A percentile compares a stretch with the other conserved stretches of the same genome.
These are phyloP conservation scores for Penicillium salamii DNA, from an alignment of 495 filamentous ascomycete species.

Conservation along the genomic window DNA sequence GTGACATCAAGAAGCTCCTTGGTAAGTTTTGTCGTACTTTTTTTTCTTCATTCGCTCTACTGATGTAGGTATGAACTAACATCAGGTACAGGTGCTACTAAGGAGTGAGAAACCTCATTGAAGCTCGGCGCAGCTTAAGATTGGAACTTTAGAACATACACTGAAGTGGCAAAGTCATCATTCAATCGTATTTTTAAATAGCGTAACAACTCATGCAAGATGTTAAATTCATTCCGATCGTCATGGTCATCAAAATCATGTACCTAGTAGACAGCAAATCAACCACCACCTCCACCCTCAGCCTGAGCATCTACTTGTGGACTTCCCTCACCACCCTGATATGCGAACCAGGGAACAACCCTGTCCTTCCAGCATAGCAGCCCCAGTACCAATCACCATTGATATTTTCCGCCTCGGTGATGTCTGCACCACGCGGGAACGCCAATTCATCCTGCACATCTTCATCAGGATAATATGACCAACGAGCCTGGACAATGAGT, in stretches of 20 bases:
- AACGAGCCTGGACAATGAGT: constrained; percentile 57
- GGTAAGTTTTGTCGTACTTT: constrained; percentile 26
- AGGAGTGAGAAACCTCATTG: too few species aligned
- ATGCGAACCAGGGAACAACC: constrained; percentile 74
- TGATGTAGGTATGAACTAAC: too few species aligned
- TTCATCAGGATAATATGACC: constrained; percentile 69
- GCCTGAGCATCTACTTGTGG: constrained; percentile 5
- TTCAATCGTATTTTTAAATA: not conserved
- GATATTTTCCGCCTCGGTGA: constrained; percentile 74
- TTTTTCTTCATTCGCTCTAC: too few species aligned
- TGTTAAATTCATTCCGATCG: not conserved
- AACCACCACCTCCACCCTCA: not conserved
- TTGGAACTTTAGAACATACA: too few species aligned
- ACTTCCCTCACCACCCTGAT: constrained; percentile 49
- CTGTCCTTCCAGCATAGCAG: constrained; percentile 69
- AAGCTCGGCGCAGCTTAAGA: too few species aligned
- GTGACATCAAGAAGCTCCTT: constrained; percentile 51
- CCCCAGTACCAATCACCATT: constrained; percentile 88
- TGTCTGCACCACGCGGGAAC: constrained; percentile 79
- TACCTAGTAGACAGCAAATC: not conserved
- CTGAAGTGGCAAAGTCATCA: too few species aligned
- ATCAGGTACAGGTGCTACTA: too few species aligned
- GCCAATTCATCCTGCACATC: constrained; percentile 67
- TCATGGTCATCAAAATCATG: constrained; percentile 3
- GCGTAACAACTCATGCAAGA: not conserved